Conservation (phyloP, 202 grass and related monocot species). For the Tripidium arundinaceum region DNA sequence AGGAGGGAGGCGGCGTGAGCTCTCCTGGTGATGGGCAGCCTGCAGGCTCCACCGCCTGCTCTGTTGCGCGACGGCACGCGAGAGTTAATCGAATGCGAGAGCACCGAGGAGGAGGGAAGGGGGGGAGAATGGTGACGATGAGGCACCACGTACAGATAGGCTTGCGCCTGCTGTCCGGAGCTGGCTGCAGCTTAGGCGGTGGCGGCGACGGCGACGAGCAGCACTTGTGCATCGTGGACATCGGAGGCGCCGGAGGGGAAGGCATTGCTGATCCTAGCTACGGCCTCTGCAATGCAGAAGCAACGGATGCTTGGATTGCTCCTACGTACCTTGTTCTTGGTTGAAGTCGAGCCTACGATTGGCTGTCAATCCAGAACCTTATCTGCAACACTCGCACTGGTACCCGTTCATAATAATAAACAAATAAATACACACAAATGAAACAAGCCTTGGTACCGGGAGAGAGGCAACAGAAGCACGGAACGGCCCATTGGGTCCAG, state of each 20-base stretch:
- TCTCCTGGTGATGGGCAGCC: conserved; percentile 43
- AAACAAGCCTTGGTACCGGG: too few relatives aligned
- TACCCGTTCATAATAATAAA: too few relatives aligned
- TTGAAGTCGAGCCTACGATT: neutral
- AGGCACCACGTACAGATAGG: conserved; percentile 26
- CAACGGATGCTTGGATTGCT: neutral
- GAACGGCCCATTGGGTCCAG: neutral
- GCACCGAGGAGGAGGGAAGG: neutral
- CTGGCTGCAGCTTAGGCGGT: conserved; percentile 16
- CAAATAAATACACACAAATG: too few relatives aligned
- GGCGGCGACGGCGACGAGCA: neutral
- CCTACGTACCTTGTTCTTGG: neutral
- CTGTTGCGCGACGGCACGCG: conserved; percentile 27
- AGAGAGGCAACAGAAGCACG: neutral
- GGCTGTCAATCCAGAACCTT: neutral
- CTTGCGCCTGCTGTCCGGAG: neutral
- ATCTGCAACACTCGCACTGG: neutral
- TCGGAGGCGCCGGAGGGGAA: neutral
- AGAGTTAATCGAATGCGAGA: neutral
- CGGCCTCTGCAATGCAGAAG: neutral
- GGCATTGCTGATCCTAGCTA: conserved; percentile 7
- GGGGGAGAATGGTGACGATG: neutral
- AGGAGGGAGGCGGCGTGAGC: conserved; percentile 38
- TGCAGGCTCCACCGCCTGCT: conserved; percentile 34
- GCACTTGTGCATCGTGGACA: conserved; percentile 38